These are phyloP conservation scores for Vitis riparia DNA, from an alignment of 164 flowering plant genomes.

Conservation along the genomic window DNA sequence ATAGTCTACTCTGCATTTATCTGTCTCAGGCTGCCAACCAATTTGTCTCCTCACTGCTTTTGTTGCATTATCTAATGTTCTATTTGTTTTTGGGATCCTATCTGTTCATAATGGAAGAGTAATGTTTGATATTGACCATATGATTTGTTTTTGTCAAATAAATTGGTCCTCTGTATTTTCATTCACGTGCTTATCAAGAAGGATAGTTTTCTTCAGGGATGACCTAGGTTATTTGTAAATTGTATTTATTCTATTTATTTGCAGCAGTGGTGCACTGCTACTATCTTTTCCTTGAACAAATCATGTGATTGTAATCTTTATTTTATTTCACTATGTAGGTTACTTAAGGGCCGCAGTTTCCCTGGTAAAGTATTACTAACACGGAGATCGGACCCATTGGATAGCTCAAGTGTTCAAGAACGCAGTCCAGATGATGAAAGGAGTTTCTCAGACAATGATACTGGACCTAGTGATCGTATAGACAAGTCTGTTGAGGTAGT, in stretches of 20 bases:
- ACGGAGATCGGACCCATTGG: slow-evolving; percentile 63
- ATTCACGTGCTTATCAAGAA: neutral
- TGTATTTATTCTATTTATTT: too few relatives aligned
- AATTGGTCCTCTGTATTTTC: neutral
- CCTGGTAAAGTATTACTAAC: slow-evolving; percentile 91
- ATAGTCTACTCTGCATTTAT: neutral
- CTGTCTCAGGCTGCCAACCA: neutral
- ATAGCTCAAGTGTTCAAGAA: slow-evolving; percentile 28
- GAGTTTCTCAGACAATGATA: slow-evolving; percentile 59
- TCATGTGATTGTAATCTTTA: neutral
- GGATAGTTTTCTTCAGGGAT: neutral
- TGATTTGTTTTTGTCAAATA: neutral
- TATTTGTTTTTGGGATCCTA: neutral
- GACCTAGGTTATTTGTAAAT: too few relatives aligned
- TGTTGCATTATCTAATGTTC: neutral
- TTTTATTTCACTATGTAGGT: slow-evolving; percentile 33
- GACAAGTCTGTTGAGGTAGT: slow-evolving; percentile 58
- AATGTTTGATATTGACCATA: neutral
- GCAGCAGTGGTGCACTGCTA: too few relatives aligned
- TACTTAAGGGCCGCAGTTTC: slow-evolving; percentile 89
- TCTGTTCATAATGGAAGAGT: neutral
- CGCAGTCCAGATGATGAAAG: slow-evolving; percentile 45
- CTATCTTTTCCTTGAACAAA: neutral
- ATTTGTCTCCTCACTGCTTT: neutral
- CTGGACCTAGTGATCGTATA: slow-evolving; percentile 39